Evolutionary conservation across 768 basidiomycete genomes (phyloP).

Genomic region (Pleurotus cornucopiae): DNA sequence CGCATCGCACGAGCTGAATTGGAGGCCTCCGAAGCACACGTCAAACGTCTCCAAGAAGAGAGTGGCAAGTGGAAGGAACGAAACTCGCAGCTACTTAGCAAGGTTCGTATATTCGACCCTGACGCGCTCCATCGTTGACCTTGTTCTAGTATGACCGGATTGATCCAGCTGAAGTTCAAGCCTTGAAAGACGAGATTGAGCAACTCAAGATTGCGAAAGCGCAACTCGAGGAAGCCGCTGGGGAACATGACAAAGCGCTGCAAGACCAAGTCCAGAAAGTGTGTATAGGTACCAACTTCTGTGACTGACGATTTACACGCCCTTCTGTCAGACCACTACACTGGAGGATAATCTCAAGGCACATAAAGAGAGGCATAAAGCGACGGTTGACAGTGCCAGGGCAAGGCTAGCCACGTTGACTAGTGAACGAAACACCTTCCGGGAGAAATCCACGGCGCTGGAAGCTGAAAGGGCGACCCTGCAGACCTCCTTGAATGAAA

Average conservation of each 20-base stretch:
- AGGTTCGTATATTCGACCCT: slow-evolving; percentile 38
- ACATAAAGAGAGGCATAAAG: slow-evolving; percentile 22
- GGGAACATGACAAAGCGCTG: slow-evolving; percentile 25
- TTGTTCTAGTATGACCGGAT: slow-evolving; percentile 73
- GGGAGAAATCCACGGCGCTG: slow-evolving; percentile 16
- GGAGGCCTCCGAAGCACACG: slow-evolving; percentile 62
- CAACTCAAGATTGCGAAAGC: slow-evolving; percentile 39
- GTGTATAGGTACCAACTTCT: not conserved
- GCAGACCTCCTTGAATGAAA: slow-evolving; percentile 17
- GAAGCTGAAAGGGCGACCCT: slow-evolving; percentile 17
- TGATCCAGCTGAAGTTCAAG: slow-evolving; percentile 81
- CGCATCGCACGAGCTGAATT: slow-evolving; percentile 68
- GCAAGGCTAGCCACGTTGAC: slow-evolving; percentile 31
- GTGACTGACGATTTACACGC: not conserved
- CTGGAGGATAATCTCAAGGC: slow-evolving; percentile 40
- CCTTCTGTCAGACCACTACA: slow-evolving; percentile 28
- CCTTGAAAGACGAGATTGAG: slow-evolving; percentile 70
- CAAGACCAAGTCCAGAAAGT: slow-evolving; percentile 24
- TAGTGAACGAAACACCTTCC: slow-evolving; percentile 27
- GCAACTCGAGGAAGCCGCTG: slow-evolving; percentile 25
- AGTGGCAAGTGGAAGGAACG: slow-evolving; percentile 81
- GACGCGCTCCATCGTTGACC: not conserved
- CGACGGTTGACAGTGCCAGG: slow-evolving; percentile 20
- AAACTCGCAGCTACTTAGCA: slow-evolving; percentile 74
- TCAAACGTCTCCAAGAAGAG: slow-evolving; percentile 71